A percentile compares a stretch with the other conserved stretches of the same genome.
Evolutionary conservation across 1,284 basidiomycete genomes (phyloP).

Genomic region (Pascua guehoae): DNA sequence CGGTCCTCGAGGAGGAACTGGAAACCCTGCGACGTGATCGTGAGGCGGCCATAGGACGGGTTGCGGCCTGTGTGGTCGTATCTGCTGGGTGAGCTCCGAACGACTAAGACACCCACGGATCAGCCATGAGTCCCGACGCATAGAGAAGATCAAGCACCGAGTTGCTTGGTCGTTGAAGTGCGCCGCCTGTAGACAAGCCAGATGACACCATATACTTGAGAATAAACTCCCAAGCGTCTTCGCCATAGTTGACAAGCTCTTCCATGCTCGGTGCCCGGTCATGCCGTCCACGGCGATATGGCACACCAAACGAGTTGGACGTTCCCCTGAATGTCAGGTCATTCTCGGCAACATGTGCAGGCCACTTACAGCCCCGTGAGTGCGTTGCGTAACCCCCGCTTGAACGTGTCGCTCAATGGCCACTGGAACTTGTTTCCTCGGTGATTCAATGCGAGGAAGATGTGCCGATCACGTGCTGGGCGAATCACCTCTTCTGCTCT

Average conservation of each 20-base stretch:
- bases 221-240: slow-evolving; percentile 96
- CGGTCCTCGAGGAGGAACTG: slow-evolving; percentile 94
- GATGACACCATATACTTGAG: slow-evolving; percentile 98
- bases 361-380: slow-evolving; percentile 78
- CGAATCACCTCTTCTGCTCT: slow-evolving; percentile 67
- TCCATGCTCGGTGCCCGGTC: slow-evolving; percentile 52
- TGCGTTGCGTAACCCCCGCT: slow-evolving; percentile 76
- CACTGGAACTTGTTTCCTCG: slow-evolving; percentile 55
- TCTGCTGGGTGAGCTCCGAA: slow-evolving; percentile 37
- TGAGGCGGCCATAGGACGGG: slow-evolving; percentile 52
- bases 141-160: slow-evolving; percentile 75
- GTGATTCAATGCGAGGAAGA: slow-evolving; percentile 55
- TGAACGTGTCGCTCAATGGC: slow-evolving; percentile 70
- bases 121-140: slow-evolving; percentile 80
- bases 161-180: slow-evolving; percentile 60
- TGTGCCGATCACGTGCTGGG: slow-evolving; percentile 68
- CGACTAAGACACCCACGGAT: slow-evolving; percentile 37
- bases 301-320: slow-evolving; percentile 87
- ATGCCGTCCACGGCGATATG: slow-evolving; percentile 60
- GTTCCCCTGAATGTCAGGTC: slow-evolving; percentile 60
- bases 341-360: background rate
- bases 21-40: slow-evolving; percentile 93
- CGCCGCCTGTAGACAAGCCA: slow-evolving; percentile 55
- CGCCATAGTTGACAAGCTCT: slow-evolving; percentile 75
- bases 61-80: slow-evolving; percentile 21